Evolutionary conservation across 495 filamentous ascomycete genomes (phyloP).

Genomic region (Podospora sp.): DNA sequence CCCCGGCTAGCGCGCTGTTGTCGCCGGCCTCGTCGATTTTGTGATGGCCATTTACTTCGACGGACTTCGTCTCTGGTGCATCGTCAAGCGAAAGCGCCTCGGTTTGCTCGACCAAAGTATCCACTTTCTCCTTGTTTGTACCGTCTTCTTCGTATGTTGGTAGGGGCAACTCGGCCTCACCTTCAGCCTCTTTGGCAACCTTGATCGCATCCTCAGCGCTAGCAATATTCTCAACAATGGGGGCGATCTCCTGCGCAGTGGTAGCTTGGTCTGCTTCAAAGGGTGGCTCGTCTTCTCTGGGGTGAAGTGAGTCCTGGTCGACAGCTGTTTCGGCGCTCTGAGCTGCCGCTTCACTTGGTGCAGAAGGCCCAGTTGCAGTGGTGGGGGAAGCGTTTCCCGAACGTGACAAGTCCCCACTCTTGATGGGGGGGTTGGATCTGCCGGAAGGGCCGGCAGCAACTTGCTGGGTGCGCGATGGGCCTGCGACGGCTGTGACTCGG

Average conservation of each 20-base stretch:
- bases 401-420: no score
- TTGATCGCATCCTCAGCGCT: constrained; percentile 36
- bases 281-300: constrained; percentile 12
- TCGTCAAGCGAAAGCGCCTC: constrained; percentile 5
- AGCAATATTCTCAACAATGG: constrained; percentile 34
- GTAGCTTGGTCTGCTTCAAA: constrained; percentile 15
- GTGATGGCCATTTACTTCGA: constrained; percentile 5
- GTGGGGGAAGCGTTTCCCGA: no score
- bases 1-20: not conserved
- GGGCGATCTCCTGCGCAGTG: constrained; percentile 34
- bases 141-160: constrained; percentile 32
- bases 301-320: not conserved
- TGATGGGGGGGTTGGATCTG: no score
- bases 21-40: constrained; percentile 8
- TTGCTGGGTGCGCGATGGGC: not conserved
- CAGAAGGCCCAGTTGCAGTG: constrained; percentile 22
- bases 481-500: constrained; percentile 16
- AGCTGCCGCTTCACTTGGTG: constrained; percentile 31
- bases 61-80: not conserved
- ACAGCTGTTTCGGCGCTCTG: constrained; percentile 10
- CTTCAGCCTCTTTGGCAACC: constrained; percentile 27
- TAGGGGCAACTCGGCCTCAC: constrained; percentile 14
- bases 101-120: not conserved
- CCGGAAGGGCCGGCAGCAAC: no score
- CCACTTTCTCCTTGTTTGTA: constrained; percentile 18